Base-by-base conservation (phyloP, 2,329 filamentous ascomycete genomes). In the Botrytis cinerea region DNA sequence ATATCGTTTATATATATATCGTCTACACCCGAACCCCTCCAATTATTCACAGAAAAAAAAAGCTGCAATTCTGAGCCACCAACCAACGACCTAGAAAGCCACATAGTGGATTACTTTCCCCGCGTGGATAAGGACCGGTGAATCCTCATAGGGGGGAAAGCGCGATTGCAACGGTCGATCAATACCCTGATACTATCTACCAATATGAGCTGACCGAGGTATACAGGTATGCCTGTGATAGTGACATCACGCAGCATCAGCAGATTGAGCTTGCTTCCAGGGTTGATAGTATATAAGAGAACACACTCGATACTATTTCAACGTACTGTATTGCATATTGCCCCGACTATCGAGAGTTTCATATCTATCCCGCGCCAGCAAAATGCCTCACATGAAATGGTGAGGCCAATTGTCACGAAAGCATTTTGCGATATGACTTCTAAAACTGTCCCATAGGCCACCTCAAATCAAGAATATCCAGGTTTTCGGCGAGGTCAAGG, bases 331-430 rank as follows among this genome's bases (percentile, higher is more conserved):
- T 54, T 54, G 16, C 3, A 54, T 4, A 22, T 43, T 28, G 22
- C 4, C 25, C 1, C 35, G 4, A 6, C 32, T 28, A 12, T 40
- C 7, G 25, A 51, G 9, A 28, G 10, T 18, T 57, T 38, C 12
- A 22, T 38, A 1, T 18, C 64, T 1, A 48, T 35, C 5, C 3
- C 14, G 46, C 32, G 16, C n/a, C 32, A 62, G 25, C 61, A 40
- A 32, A 43, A 69, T 69, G 66, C 9, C 48, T 57, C 66, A 69
- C n/a, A 69, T 69, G 66, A 57, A 45, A 69, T 69, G 66, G 66
- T 69, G 25, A 57, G 66, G 14, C 45, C 25, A 18, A 69, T 4
- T 45, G 10, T 14, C n/a, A 22, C 6, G 18, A 14, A 32, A 25
- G n/a, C 10, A 9, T 16, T 57, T 4, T 25, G 32, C 10, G 2